Conservation (phyloP, 1,284 basidiomycete species). For the Anthracocystis walkeri region DNA sequence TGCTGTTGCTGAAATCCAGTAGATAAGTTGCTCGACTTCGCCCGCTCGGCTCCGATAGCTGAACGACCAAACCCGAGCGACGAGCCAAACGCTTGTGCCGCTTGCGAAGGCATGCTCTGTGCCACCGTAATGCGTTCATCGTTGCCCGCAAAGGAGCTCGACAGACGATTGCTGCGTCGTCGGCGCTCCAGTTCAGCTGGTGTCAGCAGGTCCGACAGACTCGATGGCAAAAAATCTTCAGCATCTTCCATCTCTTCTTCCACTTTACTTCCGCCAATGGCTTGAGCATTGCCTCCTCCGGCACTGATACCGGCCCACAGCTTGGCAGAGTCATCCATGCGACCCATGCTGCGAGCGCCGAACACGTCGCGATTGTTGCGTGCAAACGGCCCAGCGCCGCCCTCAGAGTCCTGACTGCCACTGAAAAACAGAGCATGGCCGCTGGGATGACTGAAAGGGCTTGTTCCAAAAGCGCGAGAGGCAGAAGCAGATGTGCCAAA, state of each 20-base stretch:
- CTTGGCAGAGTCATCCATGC: constrained; percentile 40
- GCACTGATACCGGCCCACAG: constrained; percentile 35
- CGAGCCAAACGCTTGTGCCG: constrained; percentile 17
- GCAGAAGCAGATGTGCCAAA: constrained; percentile 45
- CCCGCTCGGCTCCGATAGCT: constrained; percentile 33
- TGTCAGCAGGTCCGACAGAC: constrained; percentile 66
- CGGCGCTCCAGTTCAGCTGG: constrained; percentile 67
- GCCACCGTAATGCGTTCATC: constrained; percentile 34
- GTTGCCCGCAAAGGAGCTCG: constrained; percentile 41
- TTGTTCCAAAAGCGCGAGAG: constrained; percentile 61
- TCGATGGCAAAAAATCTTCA: constrained; percentile 73
- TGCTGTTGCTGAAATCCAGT: constrained; percentile 44
- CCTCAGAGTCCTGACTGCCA: constrained; percentile 56
- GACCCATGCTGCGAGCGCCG: constrained; percentile 42
- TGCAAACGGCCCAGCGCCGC: constrained; percentile 48
- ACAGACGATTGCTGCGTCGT: constrained; percentile 37
- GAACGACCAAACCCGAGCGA: constrained; percentile 36
- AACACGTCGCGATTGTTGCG: constrained; percentile 38
- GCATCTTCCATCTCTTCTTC: constrained; percentile 49
- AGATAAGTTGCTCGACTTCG: constrained; percentile 46
- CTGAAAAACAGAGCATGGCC: constrained; percentile 64
- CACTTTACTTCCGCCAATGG: constrained; percentile 18
- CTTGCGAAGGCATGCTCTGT: constrained; percentile 61
- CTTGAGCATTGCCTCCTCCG: constrained; percentile 10
- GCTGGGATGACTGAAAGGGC: constrained; percentile 67